Percentiles rank a stretch among this genome's conserved stretches.
Conservation (phyloP, 495 filamentous ascomycete species). For the Neurospora sublineolata region DNA sequence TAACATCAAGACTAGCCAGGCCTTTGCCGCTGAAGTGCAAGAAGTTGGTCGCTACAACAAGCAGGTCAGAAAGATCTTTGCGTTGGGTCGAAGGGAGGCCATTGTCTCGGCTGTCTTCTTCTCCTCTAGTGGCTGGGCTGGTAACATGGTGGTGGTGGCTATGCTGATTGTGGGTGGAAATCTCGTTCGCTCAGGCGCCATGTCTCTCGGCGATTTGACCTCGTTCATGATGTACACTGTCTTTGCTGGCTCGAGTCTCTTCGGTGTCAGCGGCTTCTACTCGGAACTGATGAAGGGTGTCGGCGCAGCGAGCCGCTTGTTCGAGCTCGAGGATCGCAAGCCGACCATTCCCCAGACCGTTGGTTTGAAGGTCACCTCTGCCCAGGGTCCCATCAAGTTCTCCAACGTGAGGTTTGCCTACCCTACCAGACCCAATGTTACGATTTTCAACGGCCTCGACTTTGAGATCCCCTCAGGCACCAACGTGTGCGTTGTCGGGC, state of each 20-base stretch:
- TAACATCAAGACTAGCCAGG: constrained; percentile 90
- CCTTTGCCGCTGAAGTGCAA: constrained; percentile 83
- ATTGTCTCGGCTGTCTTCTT: constrained; percentile 87
- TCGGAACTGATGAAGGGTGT: constrained; percentile 98
- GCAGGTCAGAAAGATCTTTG: constrained; percentile 85
- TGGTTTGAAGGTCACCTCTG: constrained; percentile 64
- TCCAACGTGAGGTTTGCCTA: constrained; percentile 79
- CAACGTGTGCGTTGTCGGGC: constrained; percentile 94
- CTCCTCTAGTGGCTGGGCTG: constrained; percentile 73
- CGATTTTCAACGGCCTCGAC: constrained; percentile 76
- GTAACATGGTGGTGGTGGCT: constrained; percentile 92
- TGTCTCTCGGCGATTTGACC: constrained; percentile 87
- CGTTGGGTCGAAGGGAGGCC: constrained; percentile 73
- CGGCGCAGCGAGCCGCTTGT: constrained; percentile 85
- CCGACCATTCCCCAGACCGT: constrained; percentile 75
- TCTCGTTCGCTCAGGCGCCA: constrained; percentile 74
- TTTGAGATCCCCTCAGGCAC: constrained; percentile 87
- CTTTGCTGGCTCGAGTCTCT: constrained; percentile 82
- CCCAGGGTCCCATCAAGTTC: constrained; percentile 78
- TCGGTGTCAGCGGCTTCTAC: constrained; percentile 90
- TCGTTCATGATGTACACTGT: constrained; percentile 97
- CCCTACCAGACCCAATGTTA: constrained; percentile 79
- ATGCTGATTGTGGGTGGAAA: constrained; percentile 82
- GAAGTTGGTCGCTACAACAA: constrained; percentile 85
- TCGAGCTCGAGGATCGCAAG: constrained; percentile 89